Percentiles rank a stretch among this genome's conserved stretches.
phyloP scores from a whole-genome alignment of 176 grass and related monocot species.

The Metroxylon sagu region DNA sequence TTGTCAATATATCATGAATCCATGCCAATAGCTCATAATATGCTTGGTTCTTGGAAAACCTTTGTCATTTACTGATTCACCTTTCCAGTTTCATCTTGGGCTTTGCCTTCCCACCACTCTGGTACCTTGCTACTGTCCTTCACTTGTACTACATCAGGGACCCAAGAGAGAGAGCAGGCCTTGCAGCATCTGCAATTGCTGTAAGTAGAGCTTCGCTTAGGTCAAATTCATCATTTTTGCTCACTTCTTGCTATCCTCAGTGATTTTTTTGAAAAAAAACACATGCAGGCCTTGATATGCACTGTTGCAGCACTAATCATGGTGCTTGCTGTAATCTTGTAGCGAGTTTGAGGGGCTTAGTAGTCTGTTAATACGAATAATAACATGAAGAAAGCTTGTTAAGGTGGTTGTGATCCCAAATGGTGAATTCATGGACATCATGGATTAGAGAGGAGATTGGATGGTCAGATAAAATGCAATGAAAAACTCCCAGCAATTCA shows the following conservation, averaged over 20 bases:
- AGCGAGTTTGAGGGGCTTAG: not conserved
- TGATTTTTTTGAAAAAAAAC: not conserved
- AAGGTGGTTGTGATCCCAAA: too few relatives aligned
- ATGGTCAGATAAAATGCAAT: too few relatives aligned
- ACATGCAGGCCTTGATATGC: conserved; percentile 6
- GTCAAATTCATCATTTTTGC: not conserved
- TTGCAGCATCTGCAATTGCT: conserved; percentile 17
- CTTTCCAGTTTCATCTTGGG: conserved; percentile 5
- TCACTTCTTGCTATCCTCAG: not conserved
- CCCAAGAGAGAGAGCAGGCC: conserved; percentile 14
- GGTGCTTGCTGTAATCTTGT: not conserved
- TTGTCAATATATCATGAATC: not conserved
- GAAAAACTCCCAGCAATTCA: too few relatives aligned
- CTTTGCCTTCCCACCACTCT: conserved; percentile 8
- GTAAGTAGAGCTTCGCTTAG: not conserved
- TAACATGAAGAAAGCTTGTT: too few relatives aligned
- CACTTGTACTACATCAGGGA: conserved; percentile 12
- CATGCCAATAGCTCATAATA: too few relatives aligned
- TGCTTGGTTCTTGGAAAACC: too few relatives aligned
- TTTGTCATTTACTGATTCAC: too few relatives aligned
- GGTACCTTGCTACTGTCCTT: conserved; percentile 9
- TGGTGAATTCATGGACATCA: too few relatives aligned
- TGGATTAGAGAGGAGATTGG: too few relatives aligned
- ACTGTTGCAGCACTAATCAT: conserved; percentile 6
- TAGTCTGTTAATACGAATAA: too few relatives aligned